Evolutionary conservation across 345 rosid species (phyloP), one percentile per base, ranked within the genome.

Genomic region (Raphanus sativus): DNA sequence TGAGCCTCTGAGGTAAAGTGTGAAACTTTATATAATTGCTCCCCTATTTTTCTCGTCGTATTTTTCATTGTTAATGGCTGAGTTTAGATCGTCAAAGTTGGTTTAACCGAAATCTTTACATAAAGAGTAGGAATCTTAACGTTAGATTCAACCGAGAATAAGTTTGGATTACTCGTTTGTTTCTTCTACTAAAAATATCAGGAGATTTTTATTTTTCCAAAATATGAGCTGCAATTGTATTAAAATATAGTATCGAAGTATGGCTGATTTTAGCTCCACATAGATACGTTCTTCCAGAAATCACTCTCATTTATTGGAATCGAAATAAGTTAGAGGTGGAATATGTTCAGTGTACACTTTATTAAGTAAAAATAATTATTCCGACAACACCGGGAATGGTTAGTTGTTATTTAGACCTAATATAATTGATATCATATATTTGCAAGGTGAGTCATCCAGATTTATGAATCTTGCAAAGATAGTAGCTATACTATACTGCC

Each of bases 371-470:
- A 73, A 32, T 16, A 29, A 10, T 4, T 6, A 26, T 7, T 65
- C 78, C 72, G 63, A 69, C 64, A 76, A 62, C 11, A 24, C 8
- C 11, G 56, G 80, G 69, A 69, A 62, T 76, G 68, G 11, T 61
- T 76, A 76, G 69, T 45, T 75, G 68, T 45, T 8, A 45, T 60
- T 67, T 17, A 17, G 48, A 75, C 2, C 29, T 28, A 21, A 21
- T 21, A 21, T 21, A 21, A 21, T 21, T 21, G 21, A 21, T 21
- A 21, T 21, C 21, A 21, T 21, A 21, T 21, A 21, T 28, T 56
- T 60, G 36, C 48, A 45, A 32, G 69, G 17, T 75, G 78, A 40
- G 28, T 62, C 64, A 69, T 69, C 64, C 4, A 50, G 42, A 76
- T 50, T n/a, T 76, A 62, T 34, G 64, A 69, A 62, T 54, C 30